Conservation (phyloP, 139 green algal genomes). For the Mychonastes homosphaera region DNA sequence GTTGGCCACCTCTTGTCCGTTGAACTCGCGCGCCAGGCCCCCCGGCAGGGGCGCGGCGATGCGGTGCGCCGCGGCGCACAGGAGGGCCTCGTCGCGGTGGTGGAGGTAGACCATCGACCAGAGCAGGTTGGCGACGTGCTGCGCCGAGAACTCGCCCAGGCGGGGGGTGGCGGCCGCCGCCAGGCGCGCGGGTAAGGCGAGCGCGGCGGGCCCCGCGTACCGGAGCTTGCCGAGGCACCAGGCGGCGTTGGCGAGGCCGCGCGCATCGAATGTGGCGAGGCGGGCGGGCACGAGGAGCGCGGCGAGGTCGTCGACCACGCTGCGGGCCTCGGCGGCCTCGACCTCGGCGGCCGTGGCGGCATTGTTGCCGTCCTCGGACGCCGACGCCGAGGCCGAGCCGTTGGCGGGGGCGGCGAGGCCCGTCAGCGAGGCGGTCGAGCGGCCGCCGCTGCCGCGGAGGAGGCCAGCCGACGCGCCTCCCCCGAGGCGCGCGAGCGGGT, state of each 20-base stretch:
- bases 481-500: conserved; percentile 7
- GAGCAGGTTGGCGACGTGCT: conserved; percentile 46
- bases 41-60: not conserved
- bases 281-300: conserved; percentile 17
- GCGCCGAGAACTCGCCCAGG: conserved; percentile 31
- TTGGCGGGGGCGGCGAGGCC: too few relatives aligned
- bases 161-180: conserved; percentile 17
- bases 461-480: too few relatives aligned
- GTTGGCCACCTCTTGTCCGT: conserved; percentile 60
- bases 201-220: conserved; percentile 26
- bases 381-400: too few relatives aligned
- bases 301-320: conserved; percentile 31
- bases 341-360: too few relatives aligned
- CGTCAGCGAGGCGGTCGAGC: too few relatives aligned
- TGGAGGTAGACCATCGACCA: conserved; percentile 49
- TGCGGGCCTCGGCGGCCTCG: too few relatives aligned
- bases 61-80: conserved; percentile 21
- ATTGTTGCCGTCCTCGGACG: too few relatives aligned
- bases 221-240: conserved; percentile 47
- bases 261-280: conserved; percentile 36
- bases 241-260: conserved; percentile 42
- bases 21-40: conserved; percentile 27
- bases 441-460: too few relatives aligned
- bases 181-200: conserved; percentile 31
- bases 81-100: conserved; percentile 31